phyloP scores from a whole-genome alignment of 2,329 filamentous ascomycete genomes.

The Fusarium secorum region DNA sequence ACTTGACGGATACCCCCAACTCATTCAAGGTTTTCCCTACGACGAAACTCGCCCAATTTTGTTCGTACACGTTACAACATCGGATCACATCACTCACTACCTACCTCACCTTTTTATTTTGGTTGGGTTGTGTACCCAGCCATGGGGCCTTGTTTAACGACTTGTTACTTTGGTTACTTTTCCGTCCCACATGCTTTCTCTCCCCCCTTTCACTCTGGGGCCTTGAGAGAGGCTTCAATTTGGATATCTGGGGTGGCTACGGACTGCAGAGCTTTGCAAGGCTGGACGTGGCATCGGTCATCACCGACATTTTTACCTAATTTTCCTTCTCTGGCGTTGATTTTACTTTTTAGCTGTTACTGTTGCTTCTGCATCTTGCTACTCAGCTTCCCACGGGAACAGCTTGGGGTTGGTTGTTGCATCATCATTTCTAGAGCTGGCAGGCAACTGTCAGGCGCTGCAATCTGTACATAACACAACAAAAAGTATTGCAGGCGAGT shows the following conservation, averaged over 20 bases:
- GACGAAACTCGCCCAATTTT: constrained; percentile 23
- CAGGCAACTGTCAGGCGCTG: constrained; percentile 25
- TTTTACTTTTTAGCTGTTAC: constrained; percentile 2
- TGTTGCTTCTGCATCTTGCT: constrained; percentile 3
- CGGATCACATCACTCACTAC: constrained; percentile 7
- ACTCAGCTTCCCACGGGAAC: constrained; percentile 10
- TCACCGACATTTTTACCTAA: constrained; percentile 34
- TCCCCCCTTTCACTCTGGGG: not conserved
- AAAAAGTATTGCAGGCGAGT: constrained; percentile 22
- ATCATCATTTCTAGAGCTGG: constrained; percentile 37
- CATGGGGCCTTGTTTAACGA: constrained; percentile 28
- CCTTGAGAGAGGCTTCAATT: not conserved
- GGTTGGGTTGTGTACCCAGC: constrained; percentile 5
- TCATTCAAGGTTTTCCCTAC: constrained; percentile 23
- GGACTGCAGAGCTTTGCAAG: constrained; percentile 21
- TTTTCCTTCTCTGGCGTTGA: constrained; percentile 31
- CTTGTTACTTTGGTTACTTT: constrained; percentile 27
- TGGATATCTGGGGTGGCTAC: not conserved
- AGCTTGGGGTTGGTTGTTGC: constrained; percentile 20
- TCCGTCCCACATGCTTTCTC: constrained; percentile 18
- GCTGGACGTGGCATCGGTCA: constrained; percentile 33
- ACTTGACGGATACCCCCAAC: constrained; percentile 37
- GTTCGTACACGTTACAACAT: constrained; percentile 16
- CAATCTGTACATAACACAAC: constrained; percentile 37
- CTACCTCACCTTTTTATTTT: constrained; percentile 10